These are phyloP conservation scores for Eutypella sp. DNA, from an alignment of 2,329 filamentous ascomycete species.

Conservation along the genomic window DNA sequence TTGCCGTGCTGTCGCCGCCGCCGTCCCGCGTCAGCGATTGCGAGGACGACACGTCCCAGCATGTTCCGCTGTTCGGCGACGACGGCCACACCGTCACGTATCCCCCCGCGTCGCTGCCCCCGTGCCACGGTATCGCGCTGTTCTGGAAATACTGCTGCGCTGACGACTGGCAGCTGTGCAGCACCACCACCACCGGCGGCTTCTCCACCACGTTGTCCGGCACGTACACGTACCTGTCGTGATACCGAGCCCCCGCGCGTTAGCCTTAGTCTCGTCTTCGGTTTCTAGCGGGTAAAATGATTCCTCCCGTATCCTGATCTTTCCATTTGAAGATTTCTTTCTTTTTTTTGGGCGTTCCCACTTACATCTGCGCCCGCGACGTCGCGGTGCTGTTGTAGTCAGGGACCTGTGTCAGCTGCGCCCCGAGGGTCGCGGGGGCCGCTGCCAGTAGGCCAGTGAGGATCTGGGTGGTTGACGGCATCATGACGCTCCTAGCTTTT, in stretches of 20 bases:
- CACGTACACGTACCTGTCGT: slow-evolving; percentile 28
- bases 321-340: background rate
- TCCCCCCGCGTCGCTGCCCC: slow-evolving; percentile 29
- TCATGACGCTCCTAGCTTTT: slow-evolving; percentile 5
- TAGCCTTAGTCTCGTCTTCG: background rate
- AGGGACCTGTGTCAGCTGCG: slow-evolving; percentile 28
- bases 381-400: slow-evolving; percentile 32
- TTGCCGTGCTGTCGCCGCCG: slow-evolving; percentile 31
- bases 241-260: slow-evolving; percentile 7
- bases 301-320: too few species aligned
- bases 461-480: slow-evolving; percentile 19
- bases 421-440: slow-evolving; percentile 18
- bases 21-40: slow-evolving; percentile 29
- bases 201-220: slow-evolving; percentile 31
- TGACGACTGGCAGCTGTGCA: slow-evolving; percentile 33
- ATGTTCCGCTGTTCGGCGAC: slow-evolving; percentile 42
- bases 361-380: slow-evolving; percentile 31
- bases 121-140: slow-evolving; percentile 30
- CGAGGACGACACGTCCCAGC: slow-evolving; percentile 54
- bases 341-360: background rate
- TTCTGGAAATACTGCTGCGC: slow-evolving; percentile 32
- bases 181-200: slow-evolving; percentile 30
- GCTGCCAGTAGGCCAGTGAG: slow-evolving; percentile 19
- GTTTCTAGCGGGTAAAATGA: background rate
- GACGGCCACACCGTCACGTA: slow-evolving; percentile 46